Evolutionary conservation across 257 asterid genomes (phyloP).

Genomic region (Solanum chaucha): DNA sequence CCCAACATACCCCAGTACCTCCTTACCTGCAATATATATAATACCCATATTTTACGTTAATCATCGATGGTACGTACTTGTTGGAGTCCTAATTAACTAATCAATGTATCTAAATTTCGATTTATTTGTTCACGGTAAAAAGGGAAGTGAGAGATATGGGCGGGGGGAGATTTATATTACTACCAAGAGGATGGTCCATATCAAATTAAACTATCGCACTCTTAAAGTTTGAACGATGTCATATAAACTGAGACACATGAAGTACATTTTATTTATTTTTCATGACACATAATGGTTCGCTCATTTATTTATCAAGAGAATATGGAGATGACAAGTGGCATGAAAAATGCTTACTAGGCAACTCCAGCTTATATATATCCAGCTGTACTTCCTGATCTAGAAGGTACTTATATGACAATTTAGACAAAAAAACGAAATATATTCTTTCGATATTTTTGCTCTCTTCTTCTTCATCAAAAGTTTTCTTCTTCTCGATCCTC

Average conservation of each 20-base stretch:
- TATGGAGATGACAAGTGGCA: background rate
- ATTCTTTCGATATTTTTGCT: background rate
- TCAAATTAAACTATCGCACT: background rate
- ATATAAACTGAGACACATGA: background rate
- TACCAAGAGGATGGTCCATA: too few species aligned
- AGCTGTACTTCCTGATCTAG: background rate
- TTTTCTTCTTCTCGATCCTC: background rate
- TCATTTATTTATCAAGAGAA: background rate
- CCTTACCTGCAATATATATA: constrained; percentile 26
- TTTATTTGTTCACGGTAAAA: background rate
- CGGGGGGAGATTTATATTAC: background rate
- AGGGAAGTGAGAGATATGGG: background rate
- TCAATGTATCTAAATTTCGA: background rate
- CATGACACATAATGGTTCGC: rapidly evolving
- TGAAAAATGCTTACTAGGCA: background rate
- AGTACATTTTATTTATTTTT: too few species aligned
- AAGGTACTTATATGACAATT: background rate
- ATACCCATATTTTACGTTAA: background rate
- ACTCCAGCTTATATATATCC: background rate
- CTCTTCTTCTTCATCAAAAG: background rate
- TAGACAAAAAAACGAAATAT: background rate
- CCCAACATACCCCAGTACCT: constrained; percentile 22
- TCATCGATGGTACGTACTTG: background rate
- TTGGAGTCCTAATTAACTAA: background rate
- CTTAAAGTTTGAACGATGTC: too few species aligned